Percentiles rank a stretch among this genome's conserved stretches.
Evolutionary conservation across 768 basidiomycete genomes (phyloP).

Genomic region (Pluteus cervinus): DNA sequence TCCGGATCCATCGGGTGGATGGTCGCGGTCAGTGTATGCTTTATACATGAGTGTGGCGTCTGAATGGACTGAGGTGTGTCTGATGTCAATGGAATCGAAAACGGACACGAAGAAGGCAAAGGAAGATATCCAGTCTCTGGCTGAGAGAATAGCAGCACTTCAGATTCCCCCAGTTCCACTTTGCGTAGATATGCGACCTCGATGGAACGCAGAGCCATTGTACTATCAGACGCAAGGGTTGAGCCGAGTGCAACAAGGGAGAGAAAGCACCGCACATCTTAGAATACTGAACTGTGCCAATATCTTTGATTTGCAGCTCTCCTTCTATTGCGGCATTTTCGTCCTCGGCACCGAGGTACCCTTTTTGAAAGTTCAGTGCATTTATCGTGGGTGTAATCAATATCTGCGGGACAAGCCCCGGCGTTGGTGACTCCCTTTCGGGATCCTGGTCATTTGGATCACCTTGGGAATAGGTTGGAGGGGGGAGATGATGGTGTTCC

Average conservation of each 20-base stretch:
- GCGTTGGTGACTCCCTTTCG: slow-evolving; percentile 14
- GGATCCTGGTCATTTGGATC: slow-evolving; percentile 22
- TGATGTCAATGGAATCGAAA: slow-evolving; percentile 70
- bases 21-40: slow-evolving; percentile 63
- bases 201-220: slow-evolving; percentile 57
- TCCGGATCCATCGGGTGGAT: slow-evolving; percentile 45
- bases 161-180: slow-evolving; percentile 60
- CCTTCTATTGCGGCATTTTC: slow-evolving; percentile 83
- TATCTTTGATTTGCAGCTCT: slow-evolving; percentile 79
- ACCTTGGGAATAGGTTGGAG: slow-evolving; percentile 57
- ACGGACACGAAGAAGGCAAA: slow-evolving; percentile 65
- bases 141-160: slow-evolving; percentile 49
- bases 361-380: slow-evolving; percentile 77
- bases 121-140: slow-evolving; percentile 25
- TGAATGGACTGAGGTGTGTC: slow-evolving; percentile 84
- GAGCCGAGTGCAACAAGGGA: slow-evolving; percentile 8
- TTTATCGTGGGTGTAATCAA: slow-evolving; percentile 69
- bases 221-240: slow-evolving; percentile 30
- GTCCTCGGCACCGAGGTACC: slow-evolving; percentile 77
- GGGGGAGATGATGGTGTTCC: slow-evolving; percentile 46
- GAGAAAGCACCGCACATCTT: slow-evolving; percentile 55
- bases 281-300: slow-evolving; percentile 48
- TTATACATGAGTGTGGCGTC: slow-evolving; percentile 67
- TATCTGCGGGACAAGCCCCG: slow-evolving; percentile 45
- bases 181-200: slow-evolving; percentile 57